phyloP scores from a whole-genome alignment of 352 stramenopile genomes.

The Globisporangium okanoganense region DNA sequence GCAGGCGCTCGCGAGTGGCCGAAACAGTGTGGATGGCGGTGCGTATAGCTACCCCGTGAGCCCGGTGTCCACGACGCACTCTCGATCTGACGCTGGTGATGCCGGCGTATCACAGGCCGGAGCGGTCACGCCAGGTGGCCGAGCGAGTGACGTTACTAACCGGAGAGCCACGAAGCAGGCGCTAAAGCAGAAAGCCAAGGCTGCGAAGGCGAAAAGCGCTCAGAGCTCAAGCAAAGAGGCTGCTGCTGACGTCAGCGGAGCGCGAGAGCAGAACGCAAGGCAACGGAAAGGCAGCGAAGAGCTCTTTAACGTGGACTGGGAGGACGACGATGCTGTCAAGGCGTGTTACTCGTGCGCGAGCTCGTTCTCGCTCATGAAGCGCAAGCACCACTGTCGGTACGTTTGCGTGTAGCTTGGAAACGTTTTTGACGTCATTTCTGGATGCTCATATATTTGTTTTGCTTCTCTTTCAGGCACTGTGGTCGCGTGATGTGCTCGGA shows the following conservation, averaged over 20 bases:
- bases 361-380: conserved; percentile 63
- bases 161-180: background rate
- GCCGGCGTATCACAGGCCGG: background rate
- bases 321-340: conserved; percentile 38
- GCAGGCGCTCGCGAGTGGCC: background rate
- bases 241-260: conserved; percentile 14
- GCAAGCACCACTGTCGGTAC: conserved; percentile 76
- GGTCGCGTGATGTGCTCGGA: conserved; percentile 75
- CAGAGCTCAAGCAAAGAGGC: conserved; percentile 12
- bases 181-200: background rate
- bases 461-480: conserved; percentile 30
- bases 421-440: background rate
- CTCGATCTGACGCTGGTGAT: conserved; percentile 8
- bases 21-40: background rate
- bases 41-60: conserved; percentile 15
- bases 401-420: conserved; percentile 10
- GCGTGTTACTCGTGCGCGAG: conserved; percentile 48
- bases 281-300: conserved; percentile 50
- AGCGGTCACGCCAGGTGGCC: background rate
- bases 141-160: background rate
- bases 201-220: background rate
- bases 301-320: conserved; percentile 60
- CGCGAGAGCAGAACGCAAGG: conserved; percentile 21
- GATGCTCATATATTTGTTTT: background rate
- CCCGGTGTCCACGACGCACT: conserved; percentile 12